A percentile compares a stretch with the other conserved stretches of the same genome.
Evolutionary conservation across 2,329 filamentous ascomycete genomes (phyloP).

Genomic region (Phialophora macrospora): DNA sequence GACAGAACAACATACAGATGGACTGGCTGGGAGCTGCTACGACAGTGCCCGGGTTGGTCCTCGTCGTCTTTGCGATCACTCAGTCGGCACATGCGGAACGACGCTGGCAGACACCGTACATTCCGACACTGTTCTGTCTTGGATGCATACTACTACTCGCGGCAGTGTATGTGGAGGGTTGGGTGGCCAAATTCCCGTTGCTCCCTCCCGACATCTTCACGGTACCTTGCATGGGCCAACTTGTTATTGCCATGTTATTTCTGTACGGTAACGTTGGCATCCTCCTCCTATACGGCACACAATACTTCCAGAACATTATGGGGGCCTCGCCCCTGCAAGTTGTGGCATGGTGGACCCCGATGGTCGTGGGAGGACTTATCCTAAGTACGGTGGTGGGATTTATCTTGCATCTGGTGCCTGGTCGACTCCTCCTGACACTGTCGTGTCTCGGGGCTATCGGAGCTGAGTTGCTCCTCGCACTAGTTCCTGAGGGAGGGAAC

Average conservation of each 20-base stretch:
- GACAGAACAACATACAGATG: slow-evolving; percentile 60
- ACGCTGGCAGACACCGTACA: slow-evolving; percentile 75
- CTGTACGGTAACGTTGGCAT: slow-evolving; percentile 71
- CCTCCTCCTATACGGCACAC: slow-evolving; percentile 71
- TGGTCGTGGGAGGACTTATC: slow-evolving; percentile 70
- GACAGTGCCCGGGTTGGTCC: slow-evolving; percentile 67
- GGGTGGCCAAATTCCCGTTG: slow-evolving; percentile 69
- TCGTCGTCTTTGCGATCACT: slow-evolving; percentile 77
- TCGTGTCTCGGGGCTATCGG: slow-evolving; percentile 65
- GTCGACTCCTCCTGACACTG: slow-evolving; percentile 66
- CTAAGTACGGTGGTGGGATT: slow-evolving; percentile 68
- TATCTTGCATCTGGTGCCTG: slow-evolving; percentile 69
- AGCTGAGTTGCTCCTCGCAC: slow-evolving; percentile 65
- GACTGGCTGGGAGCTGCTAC: slow-evolving; percentile 69
- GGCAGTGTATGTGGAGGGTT: slow-evolving; percentile 73
- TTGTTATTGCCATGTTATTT: slow-evolving; percentile 66
- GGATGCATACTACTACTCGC: slow-evolving; percentile 64
- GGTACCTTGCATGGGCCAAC: slow-evolving; percentile 69
- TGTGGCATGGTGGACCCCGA: slow-evolving; percentile 71
- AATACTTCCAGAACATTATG: slow-evolving; percentile 69
- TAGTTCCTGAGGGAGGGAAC: slow-evolving; percentile 61
- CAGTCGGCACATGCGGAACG: slow-evolving; percentile 70
- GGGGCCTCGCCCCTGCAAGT: slow-evolving; percentile 64
- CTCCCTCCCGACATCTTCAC: slow-evolving; percentile 71
- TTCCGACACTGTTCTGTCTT: slow-evolving; percentile 67